Base-by-base conservation (phyloP, 257 asterid genomes). In the Capsicum rhomboideum region DNA sequence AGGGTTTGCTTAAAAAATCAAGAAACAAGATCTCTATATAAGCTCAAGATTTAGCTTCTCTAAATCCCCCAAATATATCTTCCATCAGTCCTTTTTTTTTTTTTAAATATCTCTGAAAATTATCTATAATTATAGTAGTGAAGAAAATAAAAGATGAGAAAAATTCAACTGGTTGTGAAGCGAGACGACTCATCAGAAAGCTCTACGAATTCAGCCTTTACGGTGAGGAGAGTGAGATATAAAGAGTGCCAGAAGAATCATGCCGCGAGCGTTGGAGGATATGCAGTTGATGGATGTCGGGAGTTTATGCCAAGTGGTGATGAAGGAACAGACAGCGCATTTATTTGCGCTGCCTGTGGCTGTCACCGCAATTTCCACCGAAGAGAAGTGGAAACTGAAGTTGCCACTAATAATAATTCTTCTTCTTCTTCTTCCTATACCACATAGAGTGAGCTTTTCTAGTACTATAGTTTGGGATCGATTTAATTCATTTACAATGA, bases 201-300 rank as follows among this genome's bases (percentile, higher is more conserved):
- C 84, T 86, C 89, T 0, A 52, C 85, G 0, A 87, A 87, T 50
- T 91, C 93, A 0, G 88, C 91, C 0, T 87, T 54, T 6, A 83
- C 83, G 0, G 93, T 92, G 71, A 82, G 94, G 49, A 83, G 81
- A 0, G 95, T 92, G 72, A 82, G 96, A 58, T 95, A 93, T 13
- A 92, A 85, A 0, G 98, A 96, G 90, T 96, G 98, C 88, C 99
- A 96, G 79, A 96, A 90, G 91, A 96, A 96, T 26, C 97, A 94
- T 83, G 99, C 99, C 0, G 97, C 99, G 1, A 79, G 83, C 4
- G 91, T 93, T 0, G 99, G 99, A 13, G 98, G 99, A 20, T 89
- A 92, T 84, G 98, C 98, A 6, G 98, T 96, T 66, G 99, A 96
- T 83, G 98, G 99, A 7, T 96, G 99, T 95, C 72, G 96, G 87